Base-by-base conservation (phyloP, 441 rosid species). In the Breynia disticha region DNA sequence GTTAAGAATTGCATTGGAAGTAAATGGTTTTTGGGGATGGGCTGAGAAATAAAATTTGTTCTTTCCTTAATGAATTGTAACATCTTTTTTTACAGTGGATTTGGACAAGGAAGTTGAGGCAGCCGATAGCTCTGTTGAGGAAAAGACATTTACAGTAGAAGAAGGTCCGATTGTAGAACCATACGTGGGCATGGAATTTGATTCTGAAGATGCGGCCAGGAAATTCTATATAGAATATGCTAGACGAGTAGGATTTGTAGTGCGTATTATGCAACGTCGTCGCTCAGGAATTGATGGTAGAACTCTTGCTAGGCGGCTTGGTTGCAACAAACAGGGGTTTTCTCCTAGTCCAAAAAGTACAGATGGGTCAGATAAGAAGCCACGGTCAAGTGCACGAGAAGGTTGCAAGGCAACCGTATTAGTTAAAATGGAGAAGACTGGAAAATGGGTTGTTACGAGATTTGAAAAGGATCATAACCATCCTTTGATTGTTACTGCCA, bases 341-440 rank as follows among this genome's bases (percentile, higher is more conserved):
- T 84, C 84, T 43, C 80, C 80, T 20, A 81, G 70, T 60, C 62
- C 72, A 16, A 78, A 85, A 69, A 72, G 79, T 71, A 69, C 83
- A 16, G 79, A 78, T 54, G 86, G 80, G 54, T 77, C 83, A 7
- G 98, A 91, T 35, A 88, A 84, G 55, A 82, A 95, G 67, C 95
- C 89, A 65, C 73, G 95, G 64, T 79, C 80, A 7, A 90, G 86
- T 67, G 88, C 98, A 0, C 79, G 98, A 47, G 95, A 87, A 60
- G 98, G 98, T 20, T 91, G 98, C 76, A 79, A 84, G 75, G 98
- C 97, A 35, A 91, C 88, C 78, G 72, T 91, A 61, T 73, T 91
- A 67, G 89, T 88, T 63, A 82, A 93, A 62, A 88, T 84, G 79
- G 87, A 79, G 39, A 76, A 75, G 50, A 77, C 96, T 11, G 98